These are phyloP conservation scores for Globisporangium camurandrum DNA, from an alignment of 352 stramenopile species.

Conservation along the genomic window DNA sequence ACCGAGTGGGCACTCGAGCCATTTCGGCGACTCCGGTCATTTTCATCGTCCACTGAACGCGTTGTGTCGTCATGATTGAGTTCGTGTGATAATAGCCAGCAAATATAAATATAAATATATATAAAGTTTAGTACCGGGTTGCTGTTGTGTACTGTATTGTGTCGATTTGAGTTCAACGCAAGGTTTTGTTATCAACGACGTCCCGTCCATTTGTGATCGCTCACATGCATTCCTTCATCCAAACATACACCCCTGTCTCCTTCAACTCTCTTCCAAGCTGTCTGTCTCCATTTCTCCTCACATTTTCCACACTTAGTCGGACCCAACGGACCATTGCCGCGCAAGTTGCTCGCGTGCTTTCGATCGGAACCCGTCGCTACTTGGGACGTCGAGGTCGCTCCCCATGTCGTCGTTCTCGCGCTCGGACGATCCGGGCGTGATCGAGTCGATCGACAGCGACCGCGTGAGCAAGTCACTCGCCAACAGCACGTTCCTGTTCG, in stretches of 20 bases:
- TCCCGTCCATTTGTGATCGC: too few relatives aligned
- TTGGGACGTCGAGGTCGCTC: slow-evolving; percentile 34
- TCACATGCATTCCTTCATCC: too few relatives aligned
- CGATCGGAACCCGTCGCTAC: slow-evolving; percentile 38
- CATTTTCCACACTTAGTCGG: slow-evolving; percentile 19
- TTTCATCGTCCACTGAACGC: slow-evolving; percentile 13
- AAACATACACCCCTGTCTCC: too few relatives aligned
- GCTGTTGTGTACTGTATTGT: neutral
- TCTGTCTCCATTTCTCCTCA: too few relatives aligned
- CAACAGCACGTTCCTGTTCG: neutral
- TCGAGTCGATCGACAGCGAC: slow-evolving; percentile 33
- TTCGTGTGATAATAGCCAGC: too few relatives aligned
- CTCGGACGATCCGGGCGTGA: slow-evolving; percentile 28
- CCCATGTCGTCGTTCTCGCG: slow-evolving; percentile 6
- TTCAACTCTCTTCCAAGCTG: too few relatives aligned
- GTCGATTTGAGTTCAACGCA: neutral
- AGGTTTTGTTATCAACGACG: neutral
- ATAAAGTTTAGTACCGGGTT: neutral
- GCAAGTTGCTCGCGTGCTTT: slow-evolving; percentile 55
- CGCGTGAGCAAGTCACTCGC: slow-evolving; percentile 10
- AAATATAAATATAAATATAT: too few relatives aligned
- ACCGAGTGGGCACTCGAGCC: slow-evolving; percentile 36
- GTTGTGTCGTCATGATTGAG: neutral
- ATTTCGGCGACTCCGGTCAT: slow-evolving; percentile 28
- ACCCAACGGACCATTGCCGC: slow-evolving; percentile 45